Base-by-base conservation (phyloP, 2,329 filamentous ascomycete species). In the Akanthomyces lecanii region DNA sequence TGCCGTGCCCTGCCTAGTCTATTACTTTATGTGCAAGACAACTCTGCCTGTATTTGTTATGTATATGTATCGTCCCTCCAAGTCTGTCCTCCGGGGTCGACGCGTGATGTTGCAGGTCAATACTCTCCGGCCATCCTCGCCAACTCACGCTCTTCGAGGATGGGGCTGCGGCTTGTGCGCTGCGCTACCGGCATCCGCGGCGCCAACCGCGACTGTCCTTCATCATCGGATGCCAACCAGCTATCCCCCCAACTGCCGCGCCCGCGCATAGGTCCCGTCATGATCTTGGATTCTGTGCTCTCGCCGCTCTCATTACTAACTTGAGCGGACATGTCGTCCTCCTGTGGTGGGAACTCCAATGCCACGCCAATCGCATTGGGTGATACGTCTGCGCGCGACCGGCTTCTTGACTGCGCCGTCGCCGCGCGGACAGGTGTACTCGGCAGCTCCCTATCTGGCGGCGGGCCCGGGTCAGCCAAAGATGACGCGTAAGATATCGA, bases 401-500 rank as follows among this genome's bases (percentile, higher is more conserved):
- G 54, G 11, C 45, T 48, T 16, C 5, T 33, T 33, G 44, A 52
- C 1, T 16, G 28, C 4, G 48, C 11, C n/a, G 40, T 33, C 11
- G 60, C 53, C 38, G 45, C 25, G 42, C 45, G 28, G 5, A 69
- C 65, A 0, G 74, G 73, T 6, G 72, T 71, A 1, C 68, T 67
- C 0, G 79, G 78, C 3, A 82, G 74, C 3, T 78, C 77, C n/a
- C 75, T 72, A 5, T 66, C 78, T 0, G 81, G 81, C 0, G 80
- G 79, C 0, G 81, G 79, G 0, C 79, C 78, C 23, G 76, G 70
- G 33, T 72, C 70, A n/a, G 68, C 66, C 28, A 73, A 36, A 5
- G 61, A 57, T 3, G 61, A 42, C 10, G 52, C 36, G 23, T 63
- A 63, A 10, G 52, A 54, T 25, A 42, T 48, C 25, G 45, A 47